Evolutionary conservation across 78 protist genomes (phyloP), one percentile per base, ranked within the genome.

Genomic region (Dictyostelium capitatum): DNA sequence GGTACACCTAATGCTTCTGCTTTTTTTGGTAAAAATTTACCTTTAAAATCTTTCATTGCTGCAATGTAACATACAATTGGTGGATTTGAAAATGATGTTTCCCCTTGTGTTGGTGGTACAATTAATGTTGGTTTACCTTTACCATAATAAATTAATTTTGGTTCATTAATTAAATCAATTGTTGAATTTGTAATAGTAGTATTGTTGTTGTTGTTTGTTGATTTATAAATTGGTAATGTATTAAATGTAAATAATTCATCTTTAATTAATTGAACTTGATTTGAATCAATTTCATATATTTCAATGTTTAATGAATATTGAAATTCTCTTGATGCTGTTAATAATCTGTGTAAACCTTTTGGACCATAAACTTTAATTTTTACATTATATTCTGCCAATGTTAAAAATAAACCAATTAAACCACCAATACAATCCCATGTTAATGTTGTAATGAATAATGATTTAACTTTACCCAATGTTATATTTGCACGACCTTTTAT

Each of bases 1-100:
- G 95, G 92, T 2, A 97, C 79, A 32, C 98, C 98, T 15, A 96
- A 84, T 46, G 48, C 83, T 3, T 9, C n/a, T 2, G 98, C 98
- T 32, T 47, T 64, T 14, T 77, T 81, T 17, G 91, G 89, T 10
- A 59, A 54, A 25, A 97, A 94, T 56, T 48, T 80, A 23, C 97
- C 98, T 20, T 48, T 80, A 20, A 79, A 62, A 25, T 79, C 95
- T 32, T 59, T 47, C 19, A 77, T 89, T 23, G 28, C 6, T 19
- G 46, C 82, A 65, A 89, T 64, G n/a, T 53, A 89, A 30, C 94
- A 82, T 9, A 51, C 75, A 1, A 80, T 43, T n/a, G 79, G 57
- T 46, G 23, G 11, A 20, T 73, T 23, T 59, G 10, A 9, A 17
- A 17, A 23, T 10, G 30, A 59, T 59, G 11, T 19, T 19, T 59